These are phyloP conservation scores for Penicillium bovifimosum DNA, from an alignment of 495 filamentous ascomycete genomes.

Conservation along the genomic window DNA sequence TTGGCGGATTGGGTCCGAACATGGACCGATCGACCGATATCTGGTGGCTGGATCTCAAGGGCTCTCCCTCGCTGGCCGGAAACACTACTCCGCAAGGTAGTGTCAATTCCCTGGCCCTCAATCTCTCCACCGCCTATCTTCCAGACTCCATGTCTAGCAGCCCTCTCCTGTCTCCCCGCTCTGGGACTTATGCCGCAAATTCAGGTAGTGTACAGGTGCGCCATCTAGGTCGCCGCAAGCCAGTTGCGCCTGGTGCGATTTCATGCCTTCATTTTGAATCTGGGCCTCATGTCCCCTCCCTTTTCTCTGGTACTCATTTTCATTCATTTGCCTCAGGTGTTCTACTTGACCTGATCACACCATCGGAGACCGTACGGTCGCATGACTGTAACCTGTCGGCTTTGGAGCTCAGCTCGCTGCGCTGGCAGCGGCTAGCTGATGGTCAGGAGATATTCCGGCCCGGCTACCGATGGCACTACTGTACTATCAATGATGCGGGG, in stretches of 20 bases:
- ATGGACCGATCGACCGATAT: slow-evolving; percentile 95
- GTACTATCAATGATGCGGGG: slow-evolving; percentile 83
- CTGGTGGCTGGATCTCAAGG: slow-evolving; percentile 94
- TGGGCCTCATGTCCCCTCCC: slow-evolving; percentile 78
- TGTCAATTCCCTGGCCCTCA: slow-evolving; percentile 38
- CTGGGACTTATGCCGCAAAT: slow-evolving; percentile 81
- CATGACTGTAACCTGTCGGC: slow-evolving; percentile 87
- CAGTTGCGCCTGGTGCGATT: slow-evolving; percentile 79
- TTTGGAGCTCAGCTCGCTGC: slow-evolving; percentile 74
- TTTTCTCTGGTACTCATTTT: slow-evolving; percentile 86
- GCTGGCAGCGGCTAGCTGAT: slow-evolving; percentile 91
- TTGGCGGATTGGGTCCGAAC: slow-evolving; percentile 85
- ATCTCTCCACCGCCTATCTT: slow-evolving; percentile 35
- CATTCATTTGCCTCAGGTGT: slow-evolving; percentile 91
- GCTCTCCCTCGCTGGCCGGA: slow-evolving; percentile 70
- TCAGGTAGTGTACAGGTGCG: slow-evolving; percentile 81
- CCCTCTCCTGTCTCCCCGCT: slow-evolving; percentile 42
- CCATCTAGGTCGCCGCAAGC: slow-evolving; percentile 61
- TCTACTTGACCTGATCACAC: slow-evolving; percentile 88
- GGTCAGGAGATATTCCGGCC: slow-evolving; percentile 85
- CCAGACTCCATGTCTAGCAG: slow-evolving; percentile 40
- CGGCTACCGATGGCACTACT: slow-evolving; percentile 95
- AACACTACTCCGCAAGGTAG: slow-evolving; percentile 63
- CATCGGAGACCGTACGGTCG: slow-evolving; percentile 73
- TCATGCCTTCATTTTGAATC: slow-evolving; percentile 85